Base-by-base conservation (phyloP, 306 rosid genomes). In the Psophocarpus tetragonolobus region DNA sequence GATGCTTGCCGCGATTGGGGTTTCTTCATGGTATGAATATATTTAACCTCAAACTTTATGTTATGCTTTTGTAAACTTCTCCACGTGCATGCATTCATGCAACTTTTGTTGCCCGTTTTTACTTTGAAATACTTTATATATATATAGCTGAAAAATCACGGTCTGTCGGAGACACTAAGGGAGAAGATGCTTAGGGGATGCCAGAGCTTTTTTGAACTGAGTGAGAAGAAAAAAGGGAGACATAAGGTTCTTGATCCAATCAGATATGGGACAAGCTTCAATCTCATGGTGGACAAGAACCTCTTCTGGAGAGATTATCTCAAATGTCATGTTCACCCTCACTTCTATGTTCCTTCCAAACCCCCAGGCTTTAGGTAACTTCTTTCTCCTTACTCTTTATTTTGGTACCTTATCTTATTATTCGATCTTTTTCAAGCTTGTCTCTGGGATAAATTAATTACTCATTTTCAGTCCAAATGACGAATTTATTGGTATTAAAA, bases 251-350 rank as follows among this genome's bases (percentile, higher is more conserved):
- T 85, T 35, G 92, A 86, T 63, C 92, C 91, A 3, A 83, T 90
- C 29, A 79, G 76, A 78, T 90, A 74, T 67, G 95, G 95, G 2
- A 90, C 89, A 41, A 86, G 92, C 79, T 88, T 87, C 83, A 90
- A 88, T 67, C 29, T 74, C 5, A 64, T n/a, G 32, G 81, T 81
- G 14, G 91, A 90, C n/a, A 77, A 83, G 44, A 57, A 62, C 0
- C 73, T 85, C 0, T 79, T 83, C 27, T 90, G 92, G 95, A 86
- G 95, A 68, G 95, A 90, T 67, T 90, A 79, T 83, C 89, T 90
- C 61, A 90, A 90, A 69, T 62, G 88, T 65, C 58, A 73, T 30
- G 90, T 85, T 79, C 95, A 90, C 53, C 95, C 95, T 86, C 85
- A 78, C 33, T 88, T 85, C 4, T 68, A 81, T 56, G 83, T 80